These are phyloP conservation scores for Pseudocercospora fijiensis DNA, from an alignment of 2,329 filamentous ascomycete species.

Conservation along the genomic window DNA sequence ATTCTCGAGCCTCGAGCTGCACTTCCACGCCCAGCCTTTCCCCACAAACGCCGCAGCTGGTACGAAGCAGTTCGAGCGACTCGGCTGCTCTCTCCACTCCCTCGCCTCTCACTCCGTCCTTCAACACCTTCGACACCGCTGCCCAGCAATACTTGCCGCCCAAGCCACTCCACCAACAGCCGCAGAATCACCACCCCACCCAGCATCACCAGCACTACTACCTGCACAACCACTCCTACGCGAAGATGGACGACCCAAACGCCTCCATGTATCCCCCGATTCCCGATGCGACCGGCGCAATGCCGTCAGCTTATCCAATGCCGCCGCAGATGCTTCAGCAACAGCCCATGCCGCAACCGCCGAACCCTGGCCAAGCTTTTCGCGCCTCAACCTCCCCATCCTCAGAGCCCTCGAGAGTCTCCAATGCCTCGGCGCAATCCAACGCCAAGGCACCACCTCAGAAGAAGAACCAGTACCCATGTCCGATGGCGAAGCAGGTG, in stretches of 20 bases:
- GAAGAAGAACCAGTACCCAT: slow-evolving; percentile 70
- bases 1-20: slow-evolving; percentile 41
- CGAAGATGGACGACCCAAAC: slow-evolving; percentile 40
- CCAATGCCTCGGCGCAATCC: slow-evolving; percentile 46
- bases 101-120: slow-evolving; percentile 50
- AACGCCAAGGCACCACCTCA: slow-evolving; percentile 42
- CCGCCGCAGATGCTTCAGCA: slow-evolving; percentile 28
- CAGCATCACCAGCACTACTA: slow-evolving; percentile 27
- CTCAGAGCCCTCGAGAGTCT: slow-evolving; percentile 47
- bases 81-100: slow-evolving; percentile 45
- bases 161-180: slow-evolving; percentile 26
- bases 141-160: slow-evolving; percentile 19
- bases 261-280: slow-evolving; percentile 40
- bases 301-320: slow-evolving; percentile 37
- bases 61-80: slow-evolving; percentile 50
- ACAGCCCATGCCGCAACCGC: slow-evolving; percentile 22
- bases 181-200: slow-evolving; percentile 17
- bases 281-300: slow-evolving; percentile 35
- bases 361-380: slow-evolving; percentile 13
- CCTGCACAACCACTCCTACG: slow-evolving; percentile 19
- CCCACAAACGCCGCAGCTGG: slow-evolving; percentile 48
- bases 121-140: slow-evolving; percentile 32
- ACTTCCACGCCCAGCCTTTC: slow-evolving; percentile 48
- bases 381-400: slow-evolving; percentile 50
- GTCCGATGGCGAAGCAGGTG: slow-evolving; percentile 68